These are phyloP conservation scores for Fusarium staphyleae DNA, from an alignment of 2,329 filamentous ascomycete species.

Conservation along the genomic window DNA sequence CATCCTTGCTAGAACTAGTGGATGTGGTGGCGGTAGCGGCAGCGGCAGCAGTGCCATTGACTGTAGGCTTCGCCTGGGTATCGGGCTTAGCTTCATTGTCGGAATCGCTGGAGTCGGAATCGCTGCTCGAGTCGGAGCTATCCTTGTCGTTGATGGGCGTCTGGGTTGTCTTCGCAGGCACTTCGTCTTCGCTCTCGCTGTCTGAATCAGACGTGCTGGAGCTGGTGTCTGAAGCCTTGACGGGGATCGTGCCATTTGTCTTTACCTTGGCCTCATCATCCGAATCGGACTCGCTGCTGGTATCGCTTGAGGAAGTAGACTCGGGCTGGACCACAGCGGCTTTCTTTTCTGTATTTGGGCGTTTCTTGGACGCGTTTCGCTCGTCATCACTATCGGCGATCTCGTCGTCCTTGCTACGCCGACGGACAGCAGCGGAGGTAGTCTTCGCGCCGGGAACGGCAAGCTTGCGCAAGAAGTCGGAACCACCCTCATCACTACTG, in stretches of 20 bases:
- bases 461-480: constrained; percentile 47
- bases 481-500: constrained; percentile 41
- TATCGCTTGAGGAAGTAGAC: constrained; percentile 31
- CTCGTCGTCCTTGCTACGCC: constrained; percentile 47
- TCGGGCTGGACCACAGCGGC: constrained; percentile 26
- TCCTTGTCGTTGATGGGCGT: constrained; percentile 20
- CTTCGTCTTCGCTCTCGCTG: constrained; percentile 39
- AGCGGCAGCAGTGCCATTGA: constrained; percentile 21
- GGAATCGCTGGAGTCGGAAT: constrained; percentile 38
- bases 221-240: constrained; percentile 28
- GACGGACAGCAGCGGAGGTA: constrained; percentile 24
- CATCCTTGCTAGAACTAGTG: constrained; percentile 37
- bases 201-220: constrained; percentile 41
- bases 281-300: constrained; percentile 43
- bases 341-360: constrained; percentile 22
- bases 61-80: constrained; percentile 27
- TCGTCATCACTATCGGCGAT: constrained; percentile 54
- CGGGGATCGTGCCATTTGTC: constrained; percentile 27
- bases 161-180: constrained; percentile 25
- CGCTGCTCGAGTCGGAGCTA: constrained; percentile 34
- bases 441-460: constrained; percentile 25
- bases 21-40: constrained; percentile 12
- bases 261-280: constrained; percentile 35
- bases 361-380: constrained; percentile 42
- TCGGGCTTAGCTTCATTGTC: constrained; percentile 41